These are phyloP conservation scores for Gryganskiella cystojenkinii DNA, from an alignment of 192 early-diverging fungal genomes.

Conservation along the genomic window DNA sequence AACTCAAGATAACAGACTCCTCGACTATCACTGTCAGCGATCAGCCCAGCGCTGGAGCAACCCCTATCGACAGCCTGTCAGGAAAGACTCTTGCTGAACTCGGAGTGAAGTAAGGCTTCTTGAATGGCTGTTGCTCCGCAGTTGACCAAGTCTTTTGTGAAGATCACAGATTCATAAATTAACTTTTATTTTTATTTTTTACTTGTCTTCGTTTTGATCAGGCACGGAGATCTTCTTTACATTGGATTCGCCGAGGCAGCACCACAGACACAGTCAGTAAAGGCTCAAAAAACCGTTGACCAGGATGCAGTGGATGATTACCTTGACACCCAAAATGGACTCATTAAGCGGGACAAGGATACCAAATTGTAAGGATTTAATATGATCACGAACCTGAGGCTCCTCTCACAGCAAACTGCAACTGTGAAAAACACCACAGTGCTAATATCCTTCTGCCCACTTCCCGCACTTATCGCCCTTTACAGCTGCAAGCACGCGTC, in stretches of 20 bases:
- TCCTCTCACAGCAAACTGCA: neutral
- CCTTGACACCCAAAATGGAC: conserved; percentile 84
- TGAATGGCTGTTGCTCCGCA: neutral
- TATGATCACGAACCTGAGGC: neutral
- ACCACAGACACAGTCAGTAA: conserved; percentile 4
- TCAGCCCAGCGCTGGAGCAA: conserved; percentile 48
- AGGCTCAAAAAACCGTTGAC: conserved; percentile 28
- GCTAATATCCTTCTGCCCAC: neutral
- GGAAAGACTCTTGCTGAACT: conserved; percentile 47
- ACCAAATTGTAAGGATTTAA: conserved; percentile 73
- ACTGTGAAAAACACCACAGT: neutral
- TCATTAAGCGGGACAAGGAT: conserved; percentile 84
- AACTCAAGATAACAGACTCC: conserved; percentile 55
- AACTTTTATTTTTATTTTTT: neutral
- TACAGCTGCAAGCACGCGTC: conserved; percentile 85
- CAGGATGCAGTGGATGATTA: conserved; percentile 85
- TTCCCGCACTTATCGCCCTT: neutral
- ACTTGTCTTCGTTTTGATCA: conserved; percentile 13
- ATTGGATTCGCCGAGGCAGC: conserved; percentile 54
- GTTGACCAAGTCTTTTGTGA: no score
- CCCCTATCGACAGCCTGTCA: conserved; percentile 33
- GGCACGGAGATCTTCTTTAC: conserved; percentile 67
- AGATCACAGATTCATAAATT: neutral
- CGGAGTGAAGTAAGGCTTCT: conserved; percentile 49
- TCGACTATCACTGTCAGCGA: conserved; percentile 56